These are phyloP conservation scores for Sporothrix sp. DNA, from an alignment of 2,329 filamentous ascomycete genomes.

Conservation along the genomic window DNA sequence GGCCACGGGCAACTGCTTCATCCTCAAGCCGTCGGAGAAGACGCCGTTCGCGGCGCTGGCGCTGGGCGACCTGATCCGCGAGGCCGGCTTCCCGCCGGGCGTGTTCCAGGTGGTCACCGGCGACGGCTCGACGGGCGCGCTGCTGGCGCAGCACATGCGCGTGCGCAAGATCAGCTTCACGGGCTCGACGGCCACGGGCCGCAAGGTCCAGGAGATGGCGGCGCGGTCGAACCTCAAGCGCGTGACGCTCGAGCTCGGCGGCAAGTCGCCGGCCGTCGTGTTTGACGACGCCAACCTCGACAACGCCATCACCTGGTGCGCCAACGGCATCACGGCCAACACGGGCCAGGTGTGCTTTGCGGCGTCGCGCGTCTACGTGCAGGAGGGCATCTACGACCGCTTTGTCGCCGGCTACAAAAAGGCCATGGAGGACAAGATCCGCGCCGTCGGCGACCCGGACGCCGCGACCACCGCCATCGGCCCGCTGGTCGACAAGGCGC, in stretches of 20 bases:
- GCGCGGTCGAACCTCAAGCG: conserved; percentile 54
- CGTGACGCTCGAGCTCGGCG: conserved; percentile 61
- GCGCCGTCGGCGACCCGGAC: conserved; percentile 52
- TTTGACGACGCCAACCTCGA: conserved; percentile 55
- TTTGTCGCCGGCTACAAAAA: conserved; percentile 52
- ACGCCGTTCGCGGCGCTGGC: conserved; percentile 29
- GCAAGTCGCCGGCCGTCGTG: conserved; percentile 55
- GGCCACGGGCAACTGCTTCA: conserved; percentile 33
- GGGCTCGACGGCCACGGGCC: conserved; percentile 55
- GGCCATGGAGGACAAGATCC: conserved; percentile 46
- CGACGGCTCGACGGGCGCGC: conserved; percentile 24
- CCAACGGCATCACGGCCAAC: conserved; percentile 52
- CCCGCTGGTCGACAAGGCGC: conserved; percentile 40
- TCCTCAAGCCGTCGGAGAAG: conserved; percentile 35
- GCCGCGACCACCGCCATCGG: conserved; percentile 50
- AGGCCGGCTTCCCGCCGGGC: conserved; percentile 36
- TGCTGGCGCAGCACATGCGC: conserved; percentile 18
- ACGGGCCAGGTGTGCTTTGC: conserved; percentile 68
- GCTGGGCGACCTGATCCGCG: conserved; percentile 27
- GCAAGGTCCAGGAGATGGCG: conserved; percentile 52
- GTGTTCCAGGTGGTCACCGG: conserved; percentile 34
- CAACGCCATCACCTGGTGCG: conserved; percentile 37
- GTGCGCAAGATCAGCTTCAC: conserved; percentile 60
- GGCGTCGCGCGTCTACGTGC: conserved; percentile 61
- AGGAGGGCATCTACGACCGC: conserved; percentile 43